Conservation (phyloP, 352 stramenopile genomes). For the Pilasporangium apinafurcum region DNA sequence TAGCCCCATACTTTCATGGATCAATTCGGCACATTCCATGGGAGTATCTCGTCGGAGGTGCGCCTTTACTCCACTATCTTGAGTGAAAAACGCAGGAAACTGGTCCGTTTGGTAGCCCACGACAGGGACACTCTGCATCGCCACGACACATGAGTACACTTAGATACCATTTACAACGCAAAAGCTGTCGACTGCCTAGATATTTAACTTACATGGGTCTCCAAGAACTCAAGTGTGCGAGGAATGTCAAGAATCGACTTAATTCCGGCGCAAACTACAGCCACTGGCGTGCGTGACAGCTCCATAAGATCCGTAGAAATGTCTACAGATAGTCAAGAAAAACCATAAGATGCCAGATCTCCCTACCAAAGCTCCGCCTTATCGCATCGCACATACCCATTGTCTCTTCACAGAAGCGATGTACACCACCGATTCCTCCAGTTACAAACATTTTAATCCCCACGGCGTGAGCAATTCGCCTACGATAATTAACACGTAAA, state of each 20-base stretch:
- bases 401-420: constrained; percentile 91
- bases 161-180: too few species aligned
- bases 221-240: constrained; percentile 95
- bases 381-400: constrained; percentile 57
- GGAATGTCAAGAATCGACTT: constrained; percentile 99
- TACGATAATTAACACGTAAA: too few species aligned
- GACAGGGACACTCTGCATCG: constrained; percentile 90
- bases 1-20: constrained; percentile 73
- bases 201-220: constrained; percentile 77
- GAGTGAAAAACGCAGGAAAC: constrained; percentile 98
- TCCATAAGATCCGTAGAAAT: constrained; percentile 97
- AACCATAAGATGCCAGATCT: background rate
- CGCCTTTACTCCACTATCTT: constrained; percentile 81
- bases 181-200: constrained; percentile 1
- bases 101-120: constrained; percentile 88
- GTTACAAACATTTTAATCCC: constrained; percentile 98
- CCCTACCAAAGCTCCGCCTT: background rate
- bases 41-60: constrained; percentile 84
- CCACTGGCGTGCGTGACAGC: constrained; percentile 91
- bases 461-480: constrained; percentile 89
- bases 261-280: constrained; percentile 97
- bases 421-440: constrained; percentile 95
- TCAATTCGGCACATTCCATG: constrained; percentile 82
- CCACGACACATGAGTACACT: background rate
- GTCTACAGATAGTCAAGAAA: constrained; percentile 30